Evolutionary conservation across 2,329 filamentous ascomycete genomes (phyloP), one percentile per base, ranked within the genome.

Genomic region (Zymoseptoria ardabiliae): DNA sequence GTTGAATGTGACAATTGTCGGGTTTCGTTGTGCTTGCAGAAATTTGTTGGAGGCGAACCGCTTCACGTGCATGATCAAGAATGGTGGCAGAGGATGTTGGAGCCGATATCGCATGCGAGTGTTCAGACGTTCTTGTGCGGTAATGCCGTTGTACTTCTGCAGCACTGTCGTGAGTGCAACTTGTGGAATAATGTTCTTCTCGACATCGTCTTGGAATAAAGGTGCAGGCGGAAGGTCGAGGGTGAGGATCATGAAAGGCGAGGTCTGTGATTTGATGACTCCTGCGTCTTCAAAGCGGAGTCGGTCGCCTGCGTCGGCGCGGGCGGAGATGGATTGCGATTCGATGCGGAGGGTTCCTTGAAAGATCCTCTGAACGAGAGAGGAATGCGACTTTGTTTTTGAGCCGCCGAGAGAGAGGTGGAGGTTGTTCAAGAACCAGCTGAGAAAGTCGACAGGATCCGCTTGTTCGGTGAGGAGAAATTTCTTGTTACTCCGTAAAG

Each of bases 21-120:
- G 94, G 74, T 99, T 99, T 55, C 94, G 89, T 55, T 73, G 71
- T 76, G 97, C 93, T 2, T 88, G 85, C 20, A 99, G 90, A 71
- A 99, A 99, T 74, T 97, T 96, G 79, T 99, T 99, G 66, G 89
- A 87, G 66, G 87, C 90, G 81, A 99, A 99, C 67, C 94, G 91
- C 78, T 97, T 97, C 78, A 97, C 87, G 78, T 99, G 93, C 77
- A 99, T 91, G 56, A 94, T 80, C 19, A 99, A 84, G 72, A 88
- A 97, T 0, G 92, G 93, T 0, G 94, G 94, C 0, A 99, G 81
- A 0, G 94, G 94, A 70, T 96, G 92, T 53, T 96, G 78, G 4
- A 99, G 81, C 17, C 93, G 86, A 76, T 97, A 97, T 35, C 94
- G 87, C 69, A 93, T 89, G 63, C 94, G 86, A 68, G 93, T 89